These are phyloP conservation scores for Gynandropsis gynandra DNA, from an alignment of 345 rosid species.

Conservation along the genomic window DNA sequence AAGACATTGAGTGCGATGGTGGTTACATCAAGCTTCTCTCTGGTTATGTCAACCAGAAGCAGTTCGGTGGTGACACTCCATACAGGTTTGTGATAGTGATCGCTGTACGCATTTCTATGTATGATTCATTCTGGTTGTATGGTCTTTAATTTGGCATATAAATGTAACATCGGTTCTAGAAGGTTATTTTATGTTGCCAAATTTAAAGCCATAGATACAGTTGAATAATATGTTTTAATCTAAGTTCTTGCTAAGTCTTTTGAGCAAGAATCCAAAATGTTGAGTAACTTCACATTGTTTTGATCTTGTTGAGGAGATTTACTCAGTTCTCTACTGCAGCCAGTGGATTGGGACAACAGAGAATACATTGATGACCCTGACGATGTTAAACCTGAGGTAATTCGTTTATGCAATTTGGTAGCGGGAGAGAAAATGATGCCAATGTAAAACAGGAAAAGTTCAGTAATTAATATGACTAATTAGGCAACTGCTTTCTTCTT, in stretches of 20 bases:
- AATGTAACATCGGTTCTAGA: no score
- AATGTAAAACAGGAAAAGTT: constrained; percentile 8
- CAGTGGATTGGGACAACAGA: constrained; percentile 86
- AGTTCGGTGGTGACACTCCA: constrained; percentile 97
- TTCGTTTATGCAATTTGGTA: constrained; percentile 12
- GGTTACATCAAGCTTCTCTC: constrained; percentile 92
- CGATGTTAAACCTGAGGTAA: constrained; percentile 77
- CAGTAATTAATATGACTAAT: background rate
- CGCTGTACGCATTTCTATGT: no score
- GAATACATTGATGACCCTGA: constrained; percentile 84
- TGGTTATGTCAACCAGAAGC: constrained; percentile 93
- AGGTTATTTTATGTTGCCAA: no score
- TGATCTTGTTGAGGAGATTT: no score
- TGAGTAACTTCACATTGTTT: no score
- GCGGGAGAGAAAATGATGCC: constrained; percentile 1
- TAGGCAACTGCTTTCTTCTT: constrained; percentile 10
- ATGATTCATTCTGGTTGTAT: no score
- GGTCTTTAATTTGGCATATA: no score
- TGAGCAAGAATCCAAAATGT: no score
- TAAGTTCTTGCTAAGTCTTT: no score
- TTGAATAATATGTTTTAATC: no score
- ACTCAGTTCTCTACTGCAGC: constrained; percentile 38
- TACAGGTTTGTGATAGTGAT: no score
- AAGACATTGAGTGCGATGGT: constrained; percentile 95
- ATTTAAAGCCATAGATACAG: no score